phyloP scores from a whole-genome alignment of 495 filamentous ascomycete genomes.

The Astrothelium macrocarpum region DNA sequence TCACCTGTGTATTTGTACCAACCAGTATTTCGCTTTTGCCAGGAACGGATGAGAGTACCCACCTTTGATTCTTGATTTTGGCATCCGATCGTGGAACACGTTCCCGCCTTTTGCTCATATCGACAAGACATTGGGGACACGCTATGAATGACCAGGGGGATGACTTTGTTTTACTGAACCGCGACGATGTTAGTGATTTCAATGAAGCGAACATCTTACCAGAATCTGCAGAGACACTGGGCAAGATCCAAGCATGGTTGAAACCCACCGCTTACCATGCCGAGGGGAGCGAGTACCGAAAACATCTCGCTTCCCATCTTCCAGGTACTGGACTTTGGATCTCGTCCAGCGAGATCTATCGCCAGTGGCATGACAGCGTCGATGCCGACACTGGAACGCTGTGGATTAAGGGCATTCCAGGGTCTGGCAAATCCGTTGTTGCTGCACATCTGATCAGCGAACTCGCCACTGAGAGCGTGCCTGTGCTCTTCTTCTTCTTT shows the following conservation, averaged over 20 bases:
- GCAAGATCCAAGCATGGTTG: constrained; percentile 33
- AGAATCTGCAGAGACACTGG: neutral
- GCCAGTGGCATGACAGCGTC: constrained; percentile 35
- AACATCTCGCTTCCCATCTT: constrained; percentile 34
- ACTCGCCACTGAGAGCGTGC: constrained; percentile 25
- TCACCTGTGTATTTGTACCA: neutral
- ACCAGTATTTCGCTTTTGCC: neutral
- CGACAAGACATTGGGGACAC: neutral
- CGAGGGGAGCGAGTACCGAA: constrained; percentile 20
- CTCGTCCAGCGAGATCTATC: constrained; percentile 27
- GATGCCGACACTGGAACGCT: constrained; percentile 32
- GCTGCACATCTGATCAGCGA: constrained; percentile 33
- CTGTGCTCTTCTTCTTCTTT: constrained; percentile 47
- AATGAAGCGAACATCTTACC: neutral
- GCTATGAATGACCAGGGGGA: neutral
- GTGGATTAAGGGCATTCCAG: constrained; percentile 44
- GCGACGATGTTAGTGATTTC: neutral
- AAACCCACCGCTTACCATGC: constrained; percentile 35
- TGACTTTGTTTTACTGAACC: neutral
- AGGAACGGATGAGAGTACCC: neutral
- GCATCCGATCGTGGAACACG: neutral
- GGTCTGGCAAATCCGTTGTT: constrained; percentile 44
- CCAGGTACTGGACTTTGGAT: constrained; percentile 41
- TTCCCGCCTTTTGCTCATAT: neutral
- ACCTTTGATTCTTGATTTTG: neutral